Conservation (phyloP, 192 early-diverging fungal species). For the Geosiphon pyriformis region DNA sequence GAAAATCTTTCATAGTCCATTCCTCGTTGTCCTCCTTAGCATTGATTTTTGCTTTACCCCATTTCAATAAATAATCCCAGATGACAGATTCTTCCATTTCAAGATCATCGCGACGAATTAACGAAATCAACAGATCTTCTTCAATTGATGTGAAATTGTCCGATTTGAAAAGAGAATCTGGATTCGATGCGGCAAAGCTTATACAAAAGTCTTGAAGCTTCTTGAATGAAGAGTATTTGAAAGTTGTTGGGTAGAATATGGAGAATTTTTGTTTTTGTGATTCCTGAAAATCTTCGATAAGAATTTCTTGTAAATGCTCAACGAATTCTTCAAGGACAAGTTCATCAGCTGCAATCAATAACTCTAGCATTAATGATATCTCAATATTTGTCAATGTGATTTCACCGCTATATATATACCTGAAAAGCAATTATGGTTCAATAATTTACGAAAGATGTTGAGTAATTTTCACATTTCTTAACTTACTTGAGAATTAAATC, state of each 20-base stretch:
- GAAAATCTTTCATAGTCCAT: neutral
- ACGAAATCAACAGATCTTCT: neutral
- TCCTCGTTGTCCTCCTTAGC: neutral
- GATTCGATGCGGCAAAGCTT: neutral
- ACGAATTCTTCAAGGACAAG: constrained; percentile 3
- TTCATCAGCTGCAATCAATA: neutral
- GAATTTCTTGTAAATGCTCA: constrained; percentile 2
- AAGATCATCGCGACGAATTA: neutral
- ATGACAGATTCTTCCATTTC: constrained; percentile 10
- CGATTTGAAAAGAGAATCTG: neutral
- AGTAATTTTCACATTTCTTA: neutral
- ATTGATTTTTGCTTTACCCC: constrained; percentile 6
- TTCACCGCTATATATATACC: constrained; percentile 1
- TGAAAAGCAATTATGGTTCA: too few relatives aligned
- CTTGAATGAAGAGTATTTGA: neutral
- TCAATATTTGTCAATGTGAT: neutral
- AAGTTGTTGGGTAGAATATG: neutral
- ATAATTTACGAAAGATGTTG: too few relatives aligned
- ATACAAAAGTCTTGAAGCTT: neutral
- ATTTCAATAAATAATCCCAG: constrained; percentile 12
- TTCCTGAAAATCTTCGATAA: neutral
- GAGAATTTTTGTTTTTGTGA: neutral
- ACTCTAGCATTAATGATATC: neutral
- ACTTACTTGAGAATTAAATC: constrained; percentile 1
- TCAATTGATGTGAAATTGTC: neutral